phyloP scores from a whole-genome alignment of 345 rosid genomes.

The Populus deltoides region DNA sequence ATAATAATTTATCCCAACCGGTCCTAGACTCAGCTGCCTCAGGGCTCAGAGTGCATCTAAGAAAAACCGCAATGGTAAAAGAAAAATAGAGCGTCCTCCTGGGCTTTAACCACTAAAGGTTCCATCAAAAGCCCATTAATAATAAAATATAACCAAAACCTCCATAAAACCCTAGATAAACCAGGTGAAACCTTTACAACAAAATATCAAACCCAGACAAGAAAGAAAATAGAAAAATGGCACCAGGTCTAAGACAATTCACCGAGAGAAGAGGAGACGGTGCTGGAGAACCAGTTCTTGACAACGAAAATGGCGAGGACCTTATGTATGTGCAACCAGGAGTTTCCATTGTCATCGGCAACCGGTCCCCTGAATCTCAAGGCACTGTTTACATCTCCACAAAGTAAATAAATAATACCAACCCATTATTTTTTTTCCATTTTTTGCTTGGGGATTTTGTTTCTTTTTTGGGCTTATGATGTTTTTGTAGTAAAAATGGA shows the following conservation, averaged over 20 bases:
- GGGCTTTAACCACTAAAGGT: background rate
- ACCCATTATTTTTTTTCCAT: background rate
- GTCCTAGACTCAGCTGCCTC: too few relatives aligned
- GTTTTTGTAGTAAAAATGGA: background rate
- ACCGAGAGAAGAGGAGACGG: slow-evolving; percentile 49
- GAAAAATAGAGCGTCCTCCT: background rate
- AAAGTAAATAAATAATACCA: slow-evolving; percentile 29
- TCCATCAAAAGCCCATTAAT: background rate
- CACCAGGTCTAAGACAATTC: slow-evolving; percentile 63
- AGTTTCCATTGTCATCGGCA: slow-evolving; percentile 72
- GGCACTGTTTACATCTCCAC: slow-evolving; percentile 92
- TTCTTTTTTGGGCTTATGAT: background rate
- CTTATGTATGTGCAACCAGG: slow-evolving; percentile 64
- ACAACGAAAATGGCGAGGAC: slow-evolving; percentile 65
- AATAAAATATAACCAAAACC: background rate
- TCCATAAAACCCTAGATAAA: background rate
- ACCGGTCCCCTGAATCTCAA: slow-evolving; percentile 55
- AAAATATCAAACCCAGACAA: background rate
- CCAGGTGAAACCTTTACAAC: background rate
- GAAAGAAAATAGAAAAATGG: slow-evolving; percentile 36
- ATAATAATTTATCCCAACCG: too few relatives aligned
- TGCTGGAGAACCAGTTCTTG: slow-evolving; percentile 64
- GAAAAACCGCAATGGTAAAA: too few relatives aligned
- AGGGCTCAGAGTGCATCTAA: too few relatives aligned
- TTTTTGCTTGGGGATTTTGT: background rate